Evolutionary conservation across 2,329 filamentous ascomycete genomes (phyloP), one percentile per base, ranked within the genome.

Genomic region (Cytospora piceicola): DNA sequence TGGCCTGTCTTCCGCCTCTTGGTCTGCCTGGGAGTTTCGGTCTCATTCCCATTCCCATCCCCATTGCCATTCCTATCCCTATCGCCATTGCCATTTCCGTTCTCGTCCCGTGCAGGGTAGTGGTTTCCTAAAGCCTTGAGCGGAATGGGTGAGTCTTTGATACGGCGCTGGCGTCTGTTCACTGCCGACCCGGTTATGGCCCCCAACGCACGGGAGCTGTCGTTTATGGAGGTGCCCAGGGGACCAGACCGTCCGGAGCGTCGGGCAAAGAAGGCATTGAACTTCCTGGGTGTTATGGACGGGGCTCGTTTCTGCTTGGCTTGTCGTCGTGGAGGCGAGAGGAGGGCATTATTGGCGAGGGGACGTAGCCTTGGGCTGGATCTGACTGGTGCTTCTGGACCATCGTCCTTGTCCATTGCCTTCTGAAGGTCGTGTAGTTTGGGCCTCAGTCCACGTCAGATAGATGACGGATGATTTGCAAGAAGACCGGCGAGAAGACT

Each of bases 241-340:
- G 66, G 53, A 12, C 58, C 60, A 36, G 64, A 64, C 52, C 66
- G 62, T 55, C 62, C 75, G 17, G 78, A 77, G 27, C 82, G 78
- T 22, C 83, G 83, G 12, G 82, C 83, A 68, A 85, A 86, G 77
- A 86, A 85, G 30, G 78, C 77, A 39, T 72, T 77, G 68, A 86
- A 86, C 71, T 83, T 85, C 69, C 82, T 76, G 64, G 83, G 83
- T 4, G 83, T 86, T 61, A 86, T 80, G 42, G 82, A 84, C 4
- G 83, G 80, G 64, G 81, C 78, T 22, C 81, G 78, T 68, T 77
- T 77, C 71, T 83, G 81, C 70, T 83, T 85, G 67, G 56, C 58
- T 5, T 70, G 61, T 42, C 64, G 63, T 54, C 67, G 65, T 15
- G 71, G 74, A 1, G 73, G 76, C 14, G 75, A 75, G 20, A 72